Evolutionary conservation across 805 yeast species (phyloP), one percentile per base, ranked within the genome.

Genomic region (Monosporozyma siamensis): DNA sequence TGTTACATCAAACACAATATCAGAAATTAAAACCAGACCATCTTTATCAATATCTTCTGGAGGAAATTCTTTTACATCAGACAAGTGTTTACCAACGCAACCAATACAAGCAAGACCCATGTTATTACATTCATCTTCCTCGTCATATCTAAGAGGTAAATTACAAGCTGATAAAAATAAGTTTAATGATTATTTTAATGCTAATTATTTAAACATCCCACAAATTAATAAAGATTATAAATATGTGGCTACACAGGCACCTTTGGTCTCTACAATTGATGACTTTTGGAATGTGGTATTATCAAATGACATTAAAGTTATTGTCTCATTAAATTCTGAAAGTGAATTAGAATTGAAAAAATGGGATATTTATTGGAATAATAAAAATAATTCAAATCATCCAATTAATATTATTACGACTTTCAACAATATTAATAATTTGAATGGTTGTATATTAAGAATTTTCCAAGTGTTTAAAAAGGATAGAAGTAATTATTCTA

Each of bases 201-300:
- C 97, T 0, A 84, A 89, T n/a, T 82, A 84, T 60, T 63, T 84
- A 18, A 53, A 48, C 24, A 53, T 65, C 44, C 68, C 51, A 54
- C 70, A 55, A 51, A 68, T 60, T 52, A 69, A 55, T 55, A 66
- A 48, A 3, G 55, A 56, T 43, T 64, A 50, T 57, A 56, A 69
- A 30, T 83, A 82, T 54, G 83, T 89, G 48, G 96, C 95, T 0
- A 76, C 95, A 1, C 96, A 90, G 58, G 98, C 96, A 1, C 98
- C 98, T 2, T 59, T 84, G 34, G 69, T 69, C 3, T 71, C 75
- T 17, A 90, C 97, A 0, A 71, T 81, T 34, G 83, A 81, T 26
- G 96, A 90, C 59, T 90, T 92, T 56, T 90, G 96, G 95, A 82
- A 78, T 49, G 84, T 87, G 58, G 75, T 85, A 0, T 68, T 77